A percentile compares a stretch with the other conserved stretches of the same genome.
Evolutionary conservation across 148 eudicot species (phyloP).

Genomic region (Chenopodium album): DNA sequence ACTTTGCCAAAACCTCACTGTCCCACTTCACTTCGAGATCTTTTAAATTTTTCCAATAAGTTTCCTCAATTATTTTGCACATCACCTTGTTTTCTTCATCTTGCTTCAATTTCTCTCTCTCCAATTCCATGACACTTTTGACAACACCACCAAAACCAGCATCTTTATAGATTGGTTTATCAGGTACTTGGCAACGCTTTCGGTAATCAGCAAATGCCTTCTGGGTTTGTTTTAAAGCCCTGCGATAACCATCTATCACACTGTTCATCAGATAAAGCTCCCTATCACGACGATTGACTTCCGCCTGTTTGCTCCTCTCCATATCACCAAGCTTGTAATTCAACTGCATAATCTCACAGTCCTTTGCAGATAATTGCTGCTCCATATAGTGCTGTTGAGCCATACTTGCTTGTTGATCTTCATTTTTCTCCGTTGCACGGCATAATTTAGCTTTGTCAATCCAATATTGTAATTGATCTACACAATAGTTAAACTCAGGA

Average conservation of each 20-base stretch:
- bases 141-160: slow-evolving; percentile 84
- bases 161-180: slow-evolving; percentile 79
- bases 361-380: slow-evolving; percentile 41
- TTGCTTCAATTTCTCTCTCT: slow-evolving; percentile 46
- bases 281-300: slow-evolving; percentile 54
- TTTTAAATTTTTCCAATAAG: slow-evolving; percentile 20
- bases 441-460: slow-evolving; percentile 42
- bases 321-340: slow-evolving; percentile 48
- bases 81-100: slow-evolving; percentile 59
- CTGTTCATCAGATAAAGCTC: slow-evolving; percentile 70
- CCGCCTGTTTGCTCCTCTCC: slow-evolving; percentile 42
- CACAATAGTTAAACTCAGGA: slow-evolving; percentile 38
- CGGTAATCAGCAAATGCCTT: slow-evolving; percentile 58
- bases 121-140: slow-evolving; percentile 58
- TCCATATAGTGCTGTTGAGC: slow-evolving; percentile 38
- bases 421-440: slow-evolving; percentile 35
- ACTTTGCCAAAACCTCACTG: slow-evolving; percentile 22
- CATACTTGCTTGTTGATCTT: slow-evolving; percentile 32
- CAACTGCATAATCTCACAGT: slow-evolving; percentile 44
- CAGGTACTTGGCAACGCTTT: slow-evolving; percentile 41
- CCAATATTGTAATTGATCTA: slow-evolving; percentile 50
- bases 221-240: slow-evolving; percentile 61
- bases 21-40: slow-evolving; percentile 28
- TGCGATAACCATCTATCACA: slow-evolving; percentile 67
- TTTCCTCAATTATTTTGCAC: slow-evolving; percentile 27